These are phyloP conservation scores for Leishmania aethiopica DNA, from an alignment of 208 protist species.

Conservation along the genomic window DNA sequence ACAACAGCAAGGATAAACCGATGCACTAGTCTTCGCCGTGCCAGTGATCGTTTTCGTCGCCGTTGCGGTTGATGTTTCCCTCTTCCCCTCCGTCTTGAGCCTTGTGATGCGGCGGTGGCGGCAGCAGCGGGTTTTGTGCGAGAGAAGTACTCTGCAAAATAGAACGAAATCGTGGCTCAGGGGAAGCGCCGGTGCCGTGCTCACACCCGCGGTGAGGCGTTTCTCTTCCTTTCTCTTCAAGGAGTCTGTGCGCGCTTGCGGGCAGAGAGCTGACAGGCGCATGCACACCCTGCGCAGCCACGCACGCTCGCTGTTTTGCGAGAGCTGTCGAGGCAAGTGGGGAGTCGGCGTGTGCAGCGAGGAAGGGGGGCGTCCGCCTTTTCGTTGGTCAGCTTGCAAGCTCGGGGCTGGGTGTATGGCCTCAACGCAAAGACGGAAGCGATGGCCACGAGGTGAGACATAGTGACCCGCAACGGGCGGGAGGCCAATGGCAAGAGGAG, in stretches of 20 bases:
- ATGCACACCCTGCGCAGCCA: not conserved
- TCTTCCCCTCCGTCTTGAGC: not conserved
- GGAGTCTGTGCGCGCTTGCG: not conserved
- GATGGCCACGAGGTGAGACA: not conserved
- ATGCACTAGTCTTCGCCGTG: not conserved
- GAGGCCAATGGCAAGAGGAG: not conserved
- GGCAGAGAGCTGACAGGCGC: not conserved
- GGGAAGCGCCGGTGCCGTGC: not conserved
- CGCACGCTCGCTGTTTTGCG: not conserved
- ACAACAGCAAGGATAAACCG: not conserved
- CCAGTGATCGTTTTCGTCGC: not conserved
- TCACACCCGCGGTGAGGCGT: not conserved
- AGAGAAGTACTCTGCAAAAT: not conserved
- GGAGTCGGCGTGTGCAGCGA: not conserved
- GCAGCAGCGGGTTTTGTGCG: not conserved
- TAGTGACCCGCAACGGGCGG: not conserved
- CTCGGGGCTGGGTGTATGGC: not conserved
- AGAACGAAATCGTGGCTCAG: too few species aligned
- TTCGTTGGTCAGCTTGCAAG: not conserved
- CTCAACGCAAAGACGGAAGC: not conserved
- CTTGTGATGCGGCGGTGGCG: not conserved
- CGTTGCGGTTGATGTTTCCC: not conserved
- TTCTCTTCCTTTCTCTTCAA: not conserved
- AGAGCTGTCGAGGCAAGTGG: not conserved
- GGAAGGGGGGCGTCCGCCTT: not conserved